These are phyloP conservation scores for Lactarius pseudohatsudake DNA, from an alignment of 768 basidiomycete species.

Conservation along the genomic window DNA sequence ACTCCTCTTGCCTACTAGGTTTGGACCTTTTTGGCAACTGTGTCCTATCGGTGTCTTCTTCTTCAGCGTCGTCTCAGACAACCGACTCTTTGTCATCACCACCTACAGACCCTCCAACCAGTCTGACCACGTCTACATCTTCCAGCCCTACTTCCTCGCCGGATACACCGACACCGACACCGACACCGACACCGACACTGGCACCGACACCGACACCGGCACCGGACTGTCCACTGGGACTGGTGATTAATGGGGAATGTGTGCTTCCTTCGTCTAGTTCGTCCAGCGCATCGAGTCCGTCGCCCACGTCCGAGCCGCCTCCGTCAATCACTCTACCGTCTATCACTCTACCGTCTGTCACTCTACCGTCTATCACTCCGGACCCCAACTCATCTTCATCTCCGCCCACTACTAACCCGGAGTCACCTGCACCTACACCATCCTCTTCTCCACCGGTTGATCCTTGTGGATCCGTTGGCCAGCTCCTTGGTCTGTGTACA, in stretches of 20 bases:
- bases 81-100: background rate
- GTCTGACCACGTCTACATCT: background rate
- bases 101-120: background rate
- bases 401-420: background rate
- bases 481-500: constrained; percentile 29
- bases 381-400: background rate
- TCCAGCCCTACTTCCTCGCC: background rate
- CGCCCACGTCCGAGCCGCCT: background rate
- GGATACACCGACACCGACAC: background rate
- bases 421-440: background rate
- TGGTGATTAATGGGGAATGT: background rate
- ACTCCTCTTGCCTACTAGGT: background rate
- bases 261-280: background rate
- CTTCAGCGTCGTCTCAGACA: background rate
- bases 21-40: constrained; percentile 18
- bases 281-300: background rate
- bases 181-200: background rate
- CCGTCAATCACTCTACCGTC: background rate
- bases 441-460: constrained; percentile 16
- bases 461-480: constrained; percentile 29
- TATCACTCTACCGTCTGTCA: background rate
- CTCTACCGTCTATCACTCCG: background rate
- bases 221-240: background rate
- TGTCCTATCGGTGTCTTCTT: background rate
- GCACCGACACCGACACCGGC: background rate